Percentiles rank a stretch among this genome's conserved stretches.
These are phyloP conservation scores for Eimeria zaria DNA, from an alignment of 169 alveolate species.

Conservation along the genomic window DNA sequence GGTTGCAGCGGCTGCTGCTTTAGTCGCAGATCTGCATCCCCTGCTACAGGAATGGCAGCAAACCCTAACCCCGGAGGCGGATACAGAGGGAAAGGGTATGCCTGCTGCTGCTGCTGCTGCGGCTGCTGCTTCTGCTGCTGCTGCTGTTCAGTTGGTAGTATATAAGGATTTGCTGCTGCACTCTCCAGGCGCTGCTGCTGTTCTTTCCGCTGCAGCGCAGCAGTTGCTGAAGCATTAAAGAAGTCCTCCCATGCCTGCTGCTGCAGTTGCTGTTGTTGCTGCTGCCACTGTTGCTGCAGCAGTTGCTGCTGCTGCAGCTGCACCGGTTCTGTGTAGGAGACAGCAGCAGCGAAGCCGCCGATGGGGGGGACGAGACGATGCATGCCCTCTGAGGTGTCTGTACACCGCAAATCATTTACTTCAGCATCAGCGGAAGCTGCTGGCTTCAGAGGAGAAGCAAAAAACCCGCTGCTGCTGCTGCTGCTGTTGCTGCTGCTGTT, in stretches of 20 bases:
- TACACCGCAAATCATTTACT: not conserved
- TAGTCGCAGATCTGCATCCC: too few relatives aligned
- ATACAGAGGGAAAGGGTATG: too few relatives aligned
- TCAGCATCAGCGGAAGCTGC: not conserved
- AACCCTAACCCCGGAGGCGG: too few relatives aligned
- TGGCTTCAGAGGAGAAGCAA: too few relatives aligned
- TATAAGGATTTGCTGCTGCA: too few relatives aligned
- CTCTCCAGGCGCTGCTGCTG: not conserved
- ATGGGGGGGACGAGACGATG: not conserved
- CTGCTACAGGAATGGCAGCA: too few relatives aligned
- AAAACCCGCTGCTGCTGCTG: too few relatives aligned
- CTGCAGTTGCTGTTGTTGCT: not conserved
- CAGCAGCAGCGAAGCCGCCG: constrained; percentile 2
- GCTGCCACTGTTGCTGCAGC: not conserved
- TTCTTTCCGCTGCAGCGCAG: constrained; percentile 11
- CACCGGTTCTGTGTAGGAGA: not conserved
- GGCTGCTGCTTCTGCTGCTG: too few relatives aligned
- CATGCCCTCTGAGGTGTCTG: not conserved
- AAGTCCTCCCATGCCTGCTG: constrained; percentile 20
- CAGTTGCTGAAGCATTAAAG: not conserved
- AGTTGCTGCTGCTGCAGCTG: not conserved
- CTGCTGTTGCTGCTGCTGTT: too few relatives aligned
- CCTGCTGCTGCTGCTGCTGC: too few relatives aligned
- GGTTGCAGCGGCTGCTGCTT: too few relatives aligned
- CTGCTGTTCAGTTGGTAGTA: too few relatives aligned